A percentile compares a stretch with the other conserved stretches of the same genome.
phyloP scores from a whole-genome alignment of 192 early-diverging fungal genomes.

The Linnemannia zychae region DNA sequence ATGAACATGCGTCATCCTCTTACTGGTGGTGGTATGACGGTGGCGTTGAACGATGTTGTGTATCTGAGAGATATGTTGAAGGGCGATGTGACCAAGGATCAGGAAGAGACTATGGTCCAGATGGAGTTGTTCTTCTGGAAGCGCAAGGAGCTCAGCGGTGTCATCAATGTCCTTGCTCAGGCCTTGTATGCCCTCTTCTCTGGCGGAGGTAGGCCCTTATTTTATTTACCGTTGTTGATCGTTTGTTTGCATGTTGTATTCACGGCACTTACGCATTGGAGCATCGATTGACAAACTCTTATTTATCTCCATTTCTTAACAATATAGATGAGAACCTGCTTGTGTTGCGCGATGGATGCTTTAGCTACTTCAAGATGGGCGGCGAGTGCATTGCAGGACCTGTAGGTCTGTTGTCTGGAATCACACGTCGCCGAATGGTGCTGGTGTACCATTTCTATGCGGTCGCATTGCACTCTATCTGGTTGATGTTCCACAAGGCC shows the following conservation, averaged over 20 bases:
- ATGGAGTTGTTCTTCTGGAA: slow-evolving; percentile 83
- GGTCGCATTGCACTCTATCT: slow-evolving; percentile 82
- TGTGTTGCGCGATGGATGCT: slow-evolving; percentile 86
- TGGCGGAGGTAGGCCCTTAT: slow-evolving; percentile 67
- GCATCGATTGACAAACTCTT: neutral
- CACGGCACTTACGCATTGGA: neutral
- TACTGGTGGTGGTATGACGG: slow-evolving; percentile 98
- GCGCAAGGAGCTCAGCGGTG: slow-evolving; percentile 75
- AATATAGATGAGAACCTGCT: slow-evolving; percentile 76
- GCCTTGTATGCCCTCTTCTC: slow-evolving; percentile 94
- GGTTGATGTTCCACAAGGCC: slow-evolving; percentile 64
- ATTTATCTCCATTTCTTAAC: neutral
- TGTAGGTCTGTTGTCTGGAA: slow-evolving; percentile 87
- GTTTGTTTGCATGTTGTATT: neutral
- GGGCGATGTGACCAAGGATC: slow-evolving; percentile 58
- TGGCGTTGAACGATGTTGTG: slow-evolving; percentile 93
- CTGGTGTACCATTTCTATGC: slow-evolving; percentile 94
- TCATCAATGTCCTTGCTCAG: slow-evolving; percentile 93
- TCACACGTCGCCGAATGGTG: slow-evolving; percentile 79
- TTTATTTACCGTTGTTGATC: too few relatives aligned
- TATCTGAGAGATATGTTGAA: slow-evolving; percentile 74
- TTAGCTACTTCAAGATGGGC: slow-evolving; percentile 90
- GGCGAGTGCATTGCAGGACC: slow-evolving; percentile 85
- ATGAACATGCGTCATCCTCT: slow-evolving; percentile 97
- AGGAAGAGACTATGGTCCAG: slow-evolving; percentile 63